phyloP scores from a whole-genome alignment of 768 basidiomycete genomes.

The Calocybe gangraenosa region DNA sequence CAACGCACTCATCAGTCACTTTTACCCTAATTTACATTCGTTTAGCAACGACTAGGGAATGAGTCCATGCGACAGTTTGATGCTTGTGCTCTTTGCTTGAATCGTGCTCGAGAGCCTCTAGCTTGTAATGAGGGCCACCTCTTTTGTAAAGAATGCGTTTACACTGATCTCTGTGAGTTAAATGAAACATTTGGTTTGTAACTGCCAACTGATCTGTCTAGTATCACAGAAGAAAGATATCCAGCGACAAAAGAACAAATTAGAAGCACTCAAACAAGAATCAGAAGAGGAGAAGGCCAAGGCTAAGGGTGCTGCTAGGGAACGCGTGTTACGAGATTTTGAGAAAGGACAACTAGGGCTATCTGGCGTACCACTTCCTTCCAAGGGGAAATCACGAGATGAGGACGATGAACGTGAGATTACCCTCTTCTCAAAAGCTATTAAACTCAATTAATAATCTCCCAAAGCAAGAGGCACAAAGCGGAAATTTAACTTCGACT shows the following conservation, averaged over 20 bases:
- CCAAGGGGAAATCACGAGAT: constrained; percentile 34
- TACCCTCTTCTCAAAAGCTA: background rate
- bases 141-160: constrained; percentile 94
- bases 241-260: constrained; percentile 79
- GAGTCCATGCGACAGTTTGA: constrained; percentile 93
- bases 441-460: background rate
- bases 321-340: constrained; percentile 86
- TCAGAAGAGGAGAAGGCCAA: constrained; percentile 75
- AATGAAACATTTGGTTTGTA: background rate
- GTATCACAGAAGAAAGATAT: constrained; percentile 91
- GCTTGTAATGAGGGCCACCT: constrained; percentile 85
- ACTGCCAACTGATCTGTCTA: constrained; percentile 24
- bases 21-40: constrained; percentile 1
- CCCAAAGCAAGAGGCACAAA: constrained; percentile 57
- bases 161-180: constrained; percentile 73
- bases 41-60: constrained; percentile 75
- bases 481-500: constrained; percentile 84
- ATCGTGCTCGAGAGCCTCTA: constrained; percentile 78
- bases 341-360: constrained; percentile 81
- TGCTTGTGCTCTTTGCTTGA: constrained; percentile 85
- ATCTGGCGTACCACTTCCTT: constrained; percentile 36
- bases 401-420: constrained; percentile 30
- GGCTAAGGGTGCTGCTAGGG: constrained; percentile 72
- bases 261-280: constrained; percentile 72
- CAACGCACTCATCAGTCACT: background rate